Evolutionary conservation across 129 eudicot genomes (phyloP).

Genomic region (Mikania micrantha): DNA sequence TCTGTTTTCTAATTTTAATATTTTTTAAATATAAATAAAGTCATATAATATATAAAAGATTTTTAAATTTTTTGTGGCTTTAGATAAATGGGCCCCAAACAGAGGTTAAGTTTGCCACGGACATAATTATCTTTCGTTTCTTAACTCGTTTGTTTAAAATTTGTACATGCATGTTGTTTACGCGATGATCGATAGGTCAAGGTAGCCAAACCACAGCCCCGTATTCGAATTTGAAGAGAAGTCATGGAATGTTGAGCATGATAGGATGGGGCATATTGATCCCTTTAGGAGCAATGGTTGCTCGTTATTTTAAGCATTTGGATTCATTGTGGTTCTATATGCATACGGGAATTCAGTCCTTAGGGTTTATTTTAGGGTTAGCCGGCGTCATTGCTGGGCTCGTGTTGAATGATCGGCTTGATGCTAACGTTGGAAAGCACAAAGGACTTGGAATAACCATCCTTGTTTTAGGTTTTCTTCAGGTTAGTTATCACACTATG

Average conservation of each 20-base stretch:
- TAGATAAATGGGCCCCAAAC: too few species aligned
- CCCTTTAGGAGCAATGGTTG: conserved; percentile 62
- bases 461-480: conserved; percentile 64
- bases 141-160: neutral
- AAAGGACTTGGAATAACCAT: conserved; percentile 65
- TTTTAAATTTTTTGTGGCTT: too few species aligned
- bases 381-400: conserved; percentile 58
- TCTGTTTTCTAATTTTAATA: too few species aligned
- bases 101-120: too few species aligned
- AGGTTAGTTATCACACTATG: conserved; percentile 36
- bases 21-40: too few species aligned
- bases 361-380: conserved; percentile 64
- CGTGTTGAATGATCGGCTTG: conserved; percentile 44
- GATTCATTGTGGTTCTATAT: conserved; percentile 76
- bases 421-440: conserved; percentile 39
- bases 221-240: conserved; percentile 40
- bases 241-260: conserved; percentile 80
- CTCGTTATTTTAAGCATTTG: conserved; percentile 50
- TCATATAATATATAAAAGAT: too few species aligned
- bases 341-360: conserved; percentile 44
- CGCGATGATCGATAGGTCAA: conserved; percentile 72
- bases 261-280: conserved; percentile 76
- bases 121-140: too few species aligned
- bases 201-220: conserved; percentile 39
- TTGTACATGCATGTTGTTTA: too few species aligned